phyloP scores from a whole-genome alignment of 1,139 yeast genomes.

The Candida sanyaensis region DNA sequence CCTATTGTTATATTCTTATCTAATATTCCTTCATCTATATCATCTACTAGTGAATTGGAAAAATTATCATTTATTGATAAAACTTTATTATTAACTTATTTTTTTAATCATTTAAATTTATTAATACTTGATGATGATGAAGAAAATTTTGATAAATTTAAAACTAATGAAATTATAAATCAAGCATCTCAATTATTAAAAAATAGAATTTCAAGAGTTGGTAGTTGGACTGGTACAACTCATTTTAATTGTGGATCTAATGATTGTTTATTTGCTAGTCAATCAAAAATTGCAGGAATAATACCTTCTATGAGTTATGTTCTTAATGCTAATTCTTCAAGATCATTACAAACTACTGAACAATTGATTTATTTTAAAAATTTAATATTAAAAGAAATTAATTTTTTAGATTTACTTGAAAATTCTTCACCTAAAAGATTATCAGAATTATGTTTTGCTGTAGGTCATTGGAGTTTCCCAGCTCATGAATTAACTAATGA shows the following conservation, averaged over 20 bases:
- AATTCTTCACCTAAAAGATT: constrained; percentile 28
- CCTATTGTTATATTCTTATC: constrained; percentile 37
- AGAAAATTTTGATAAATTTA: constrained; percentile 17
- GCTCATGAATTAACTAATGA: constrained; percentile 70
- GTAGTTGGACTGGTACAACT: constrained; percentile 58
- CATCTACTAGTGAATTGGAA: constrained; percentile 14
- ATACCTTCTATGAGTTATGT: constrained; percentile 38
- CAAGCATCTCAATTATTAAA: constrained; percentile 28
- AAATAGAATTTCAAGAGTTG: constrained; percentile 49
- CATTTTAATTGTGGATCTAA: not conserved
- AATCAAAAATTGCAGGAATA: constrained; percentile 19
- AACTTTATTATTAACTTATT: constrained; percentile 34
- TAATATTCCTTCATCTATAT: too few species aligned
- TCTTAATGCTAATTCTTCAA: constrained; percentile 27
- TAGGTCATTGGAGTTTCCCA: constrained; percentile 60
- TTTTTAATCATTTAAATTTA: constrained; percentile 45
- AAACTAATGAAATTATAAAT: constrained; percentile 28
- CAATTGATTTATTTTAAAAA: constrained; percentile 27
- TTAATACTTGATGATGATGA: constrained; percentile 31
- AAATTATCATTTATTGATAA: constrained; percentile 27
- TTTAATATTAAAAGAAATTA: constrained; percentile 37
- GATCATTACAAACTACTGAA: constrained; percentile 22
- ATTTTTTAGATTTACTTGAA: constrained; percentile 35
- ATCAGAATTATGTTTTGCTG: constrained; percentile 33
- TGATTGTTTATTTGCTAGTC: constrained; percentile 3